Conservation (phyloP, 1,139 yeast species). For the Arxiozyma slooffiae region DNA sequence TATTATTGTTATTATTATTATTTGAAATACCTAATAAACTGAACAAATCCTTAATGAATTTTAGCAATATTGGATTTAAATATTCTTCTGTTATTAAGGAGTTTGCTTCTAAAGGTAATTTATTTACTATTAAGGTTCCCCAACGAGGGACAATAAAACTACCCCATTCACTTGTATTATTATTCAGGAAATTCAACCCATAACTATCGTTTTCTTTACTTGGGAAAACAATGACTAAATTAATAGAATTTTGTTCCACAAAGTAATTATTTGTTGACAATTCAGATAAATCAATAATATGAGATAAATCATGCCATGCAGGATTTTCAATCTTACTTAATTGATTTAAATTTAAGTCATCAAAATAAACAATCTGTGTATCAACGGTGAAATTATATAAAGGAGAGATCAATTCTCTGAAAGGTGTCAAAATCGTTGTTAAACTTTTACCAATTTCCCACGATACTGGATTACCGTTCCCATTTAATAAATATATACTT, state of each 20-base stretch:
- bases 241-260: slow-evolving; percentile 21
- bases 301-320: slow-evolving; percentile 30
- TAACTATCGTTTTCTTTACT: slow-evolving; percentile 15
- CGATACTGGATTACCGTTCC: slow-evolving; percentile 43
- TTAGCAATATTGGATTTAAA: slow-evolving; percentile 51
- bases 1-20: slow-evolving; percentile 8
- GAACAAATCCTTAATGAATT: slow-evolving; percentile 66
- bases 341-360: slow-evolving; percentile 33
- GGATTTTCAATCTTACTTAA: slow-evolving; percentile 35
- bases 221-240: slow-evolving; percentile 28
- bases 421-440: slow-evolving; percentile 37
- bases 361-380: slow-evolving; percentile 66
- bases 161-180: slow-evolving; percentile 35
- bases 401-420: slow-evolving; percentile 38
- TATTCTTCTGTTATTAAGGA: slow-evolving; percentile 36
- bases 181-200: slow-evolving; percentile 16
- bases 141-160: slow-evolving; percentile 83
- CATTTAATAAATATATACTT: slow-evolving; percentile 53
- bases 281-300: slow-evolving; percentile 33
- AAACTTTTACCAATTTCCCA: slow-evolving; percentile 51
- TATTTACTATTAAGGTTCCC: slow-evolving; percentile 64
- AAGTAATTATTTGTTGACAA: slow-evolving; percentile 27
- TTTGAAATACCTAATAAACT: slow-evolving; percentile 46
- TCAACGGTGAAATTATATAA: slow-evolving; percentile 67
- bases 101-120: slow-evolving; percentile 30